Percentiles rank a stretch among this genome's conserved stretches.
These are phyloP conservation scores for Chamaecrista fasciculata DNA, from an alignment of 306 rosid genomes.

Conservation along the genomic window DNA sequence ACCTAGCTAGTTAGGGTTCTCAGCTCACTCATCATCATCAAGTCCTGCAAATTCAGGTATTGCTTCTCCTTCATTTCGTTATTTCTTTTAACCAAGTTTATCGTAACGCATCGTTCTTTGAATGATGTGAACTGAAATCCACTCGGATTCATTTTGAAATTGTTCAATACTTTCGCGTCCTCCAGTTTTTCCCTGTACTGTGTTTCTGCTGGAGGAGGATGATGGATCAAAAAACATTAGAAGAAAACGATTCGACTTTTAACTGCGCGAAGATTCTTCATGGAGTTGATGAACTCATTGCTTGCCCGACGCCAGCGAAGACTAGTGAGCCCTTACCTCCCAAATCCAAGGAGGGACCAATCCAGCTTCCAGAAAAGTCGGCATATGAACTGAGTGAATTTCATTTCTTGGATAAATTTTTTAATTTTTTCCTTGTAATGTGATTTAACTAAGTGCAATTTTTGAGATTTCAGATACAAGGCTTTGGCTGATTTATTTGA, in stretches of 20 bases:
- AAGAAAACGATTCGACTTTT: constrained; percentile 16
- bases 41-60: constrained; percentile 12
- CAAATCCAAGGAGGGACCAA: constrained; percentile 27
- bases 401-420: background rate
- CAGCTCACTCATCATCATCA: too few species aligned
- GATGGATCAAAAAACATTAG: constrained; percentile 37
- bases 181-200: background rate
- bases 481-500: constrained; percentile 43
- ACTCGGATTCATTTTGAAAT: background rate
- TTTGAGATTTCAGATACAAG: constrained; percentile 41
- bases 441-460: constrained; percentile 12
- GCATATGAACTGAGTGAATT: constrained; percentile 20
- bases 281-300: constrained; percentile 36
- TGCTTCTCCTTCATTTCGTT: background rate
- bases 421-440: too few species aligned
- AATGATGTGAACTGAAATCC: background rate
- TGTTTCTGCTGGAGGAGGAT: constrained; percentile 17
- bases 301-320: constrained; percentile 60
- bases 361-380: constrained; percentile 48
- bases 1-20: constrained; percentile 21
- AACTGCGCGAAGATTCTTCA: constrained; percentile 18
- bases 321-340: constrained; percentile 30
- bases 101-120: background rate
- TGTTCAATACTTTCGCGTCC: background rate
- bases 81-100: background rate